Conservation (phyloP, 495 filamentous ascomycete genomes). For the Xylaria sp. region DNA sequence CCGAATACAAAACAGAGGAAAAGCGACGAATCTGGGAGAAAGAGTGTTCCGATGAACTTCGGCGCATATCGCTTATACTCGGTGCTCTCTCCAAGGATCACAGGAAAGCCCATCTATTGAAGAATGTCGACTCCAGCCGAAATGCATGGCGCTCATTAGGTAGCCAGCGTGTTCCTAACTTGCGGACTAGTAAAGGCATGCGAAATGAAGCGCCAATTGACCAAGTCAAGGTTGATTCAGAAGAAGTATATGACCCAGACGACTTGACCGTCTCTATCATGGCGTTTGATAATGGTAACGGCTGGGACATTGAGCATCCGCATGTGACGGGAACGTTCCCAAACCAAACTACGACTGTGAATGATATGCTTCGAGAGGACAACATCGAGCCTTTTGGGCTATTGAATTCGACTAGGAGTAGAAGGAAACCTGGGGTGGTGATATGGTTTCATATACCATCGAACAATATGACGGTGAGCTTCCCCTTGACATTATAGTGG, state of each 20-base stretch:
- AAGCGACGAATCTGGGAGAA: constrained; percentile 29
- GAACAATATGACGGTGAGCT: constrained; percentile 43
- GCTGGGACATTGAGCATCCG: neutral
- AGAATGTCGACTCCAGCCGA: neutral
- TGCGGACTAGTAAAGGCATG: neutral
- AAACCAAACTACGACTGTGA: constrained; percentile 13
- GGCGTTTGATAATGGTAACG: constrained; percentile 21
- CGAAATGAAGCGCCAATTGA: constrained; percentile 4
- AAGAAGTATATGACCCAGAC: constrained; percentile 3
- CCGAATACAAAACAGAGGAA: constrained; percentile 31
- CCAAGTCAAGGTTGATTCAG: neutral
- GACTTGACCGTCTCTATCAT: constrained; percentile 1
- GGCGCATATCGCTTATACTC: constrained; percentile 33
- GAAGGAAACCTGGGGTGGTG: neutral
- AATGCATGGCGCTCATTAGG: constrained; percentile 12
- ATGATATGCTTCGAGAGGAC: neutral
- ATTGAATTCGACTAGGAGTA: neutral
- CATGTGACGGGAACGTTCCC: constrained; percentile 28
- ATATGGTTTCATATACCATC: constrained; percentile 43
- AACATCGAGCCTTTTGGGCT: neutral
- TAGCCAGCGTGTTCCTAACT: neutral
- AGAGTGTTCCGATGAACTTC: constrained; percentile 27
- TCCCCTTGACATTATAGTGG: neutral
- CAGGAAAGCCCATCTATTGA: neutral
- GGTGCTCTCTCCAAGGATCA: constrained; percentile 29